Evolutionary conservation across 2,329 filamentous ascomycete genomes (phyloP), one percentile per base, ranked within the genome.

Genomic region (Zymoseptoria ardabiliae): DNA sequence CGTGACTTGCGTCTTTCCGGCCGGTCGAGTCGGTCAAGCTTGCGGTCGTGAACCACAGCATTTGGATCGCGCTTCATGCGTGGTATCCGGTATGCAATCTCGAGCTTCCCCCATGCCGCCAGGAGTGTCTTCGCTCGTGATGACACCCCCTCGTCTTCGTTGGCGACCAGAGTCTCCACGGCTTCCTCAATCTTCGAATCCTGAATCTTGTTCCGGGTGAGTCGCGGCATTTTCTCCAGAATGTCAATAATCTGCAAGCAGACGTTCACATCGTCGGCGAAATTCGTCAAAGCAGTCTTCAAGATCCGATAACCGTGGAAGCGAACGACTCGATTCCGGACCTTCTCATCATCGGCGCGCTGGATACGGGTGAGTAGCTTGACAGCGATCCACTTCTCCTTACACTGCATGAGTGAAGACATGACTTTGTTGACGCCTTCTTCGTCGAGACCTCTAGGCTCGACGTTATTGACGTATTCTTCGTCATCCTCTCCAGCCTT

Each of bases 331-430:
- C 88, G 86, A 74, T 94, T 90, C 61, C 90, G 85, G 58, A 97
- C 90, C 63, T 86, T 86, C 70, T 96, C 91, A 67, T 97, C 91
- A 54, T 93, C 84, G 71, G 89, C 92, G 49, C 84, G 83, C 74
- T 96, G 90, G 63, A 99, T 91, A 56, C 94, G 92, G 66, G 87
- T 84, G 61, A 99, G 83, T 58, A 99, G 80, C 76, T 97, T 97
- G 76, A 97, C 91, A 2, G 90, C 91, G 74, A 99, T 97, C 94
- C 94, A 99, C 76, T 97, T 97, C 80, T 99, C 94, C 76, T 96
- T 96, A 81, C 91, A 96, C 74, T 97, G 93, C 85, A 96, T 92
- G 60, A 99, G 84, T 56, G 91, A 88, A 22, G 93, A 92, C 91
- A 97, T 96, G 74, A 97, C 91, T 76, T 95, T 96, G 69, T 88